These are phyloP conservation scores for Aureobasidium sp. DNA, from an alignment of 2,329 filamentous ascomycete genomes.

Conservation along the genomic window DNA sequence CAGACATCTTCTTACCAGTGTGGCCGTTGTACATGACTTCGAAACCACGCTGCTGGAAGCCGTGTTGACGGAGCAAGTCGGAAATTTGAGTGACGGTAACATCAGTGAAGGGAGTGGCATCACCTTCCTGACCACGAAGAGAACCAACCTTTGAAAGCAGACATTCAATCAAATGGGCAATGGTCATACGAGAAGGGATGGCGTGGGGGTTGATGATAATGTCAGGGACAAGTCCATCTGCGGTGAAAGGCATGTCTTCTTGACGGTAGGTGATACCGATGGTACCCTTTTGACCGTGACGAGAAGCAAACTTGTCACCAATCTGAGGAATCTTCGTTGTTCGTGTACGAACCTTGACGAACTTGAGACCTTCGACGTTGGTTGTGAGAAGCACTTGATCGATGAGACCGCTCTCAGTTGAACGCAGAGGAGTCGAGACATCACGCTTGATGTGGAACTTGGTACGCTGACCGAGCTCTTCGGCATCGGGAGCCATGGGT, in stretches of 20 bases:
- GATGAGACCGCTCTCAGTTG: conserved; percentile 93
- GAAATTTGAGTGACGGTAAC: conserved; percentile 94
- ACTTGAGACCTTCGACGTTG: conserved; percentile 86
- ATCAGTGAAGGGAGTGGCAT: conserved; percentile 95
- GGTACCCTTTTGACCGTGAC: conserved; percentile 98
- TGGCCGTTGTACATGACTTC: conserved; percentile 99
- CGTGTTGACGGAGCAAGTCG: conserved; percentile 72
- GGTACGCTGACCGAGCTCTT: conserved; percentile 87
- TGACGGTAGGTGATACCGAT: conserved; percentile 97
- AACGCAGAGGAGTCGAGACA: conserved; percentile 86
- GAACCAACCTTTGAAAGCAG: conserved; percentile 92
- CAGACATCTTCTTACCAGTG: conserved; percentile 84
- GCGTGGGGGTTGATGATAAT: conserved; percentile 99
- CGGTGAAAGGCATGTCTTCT: conserved; percentile 97
- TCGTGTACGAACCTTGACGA: conserved; percentile 93
- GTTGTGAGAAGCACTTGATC: conserved; percentile 91
- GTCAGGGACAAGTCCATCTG: conserved; percentile 84
- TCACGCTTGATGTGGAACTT: conserved; percentile 88
- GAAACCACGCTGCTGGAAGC: conserved; percentile 94
- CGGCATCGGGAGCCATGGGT: conserved; percentile 82
- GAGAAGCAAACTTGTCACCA: conserved; percentile 97
- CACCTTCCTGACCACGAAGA: conserved; percentile 87
- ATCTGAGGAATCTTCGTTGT: conserved; percentile 98
- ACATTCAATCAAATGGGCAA: conserved; percentile 99
- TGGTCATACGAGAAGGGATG: conserved; percentile 99